phyloP scores from a whole-genome alignment of 2,329 filamentous ascomycete genomes.

The Mollisia scopiformis region DNA sequence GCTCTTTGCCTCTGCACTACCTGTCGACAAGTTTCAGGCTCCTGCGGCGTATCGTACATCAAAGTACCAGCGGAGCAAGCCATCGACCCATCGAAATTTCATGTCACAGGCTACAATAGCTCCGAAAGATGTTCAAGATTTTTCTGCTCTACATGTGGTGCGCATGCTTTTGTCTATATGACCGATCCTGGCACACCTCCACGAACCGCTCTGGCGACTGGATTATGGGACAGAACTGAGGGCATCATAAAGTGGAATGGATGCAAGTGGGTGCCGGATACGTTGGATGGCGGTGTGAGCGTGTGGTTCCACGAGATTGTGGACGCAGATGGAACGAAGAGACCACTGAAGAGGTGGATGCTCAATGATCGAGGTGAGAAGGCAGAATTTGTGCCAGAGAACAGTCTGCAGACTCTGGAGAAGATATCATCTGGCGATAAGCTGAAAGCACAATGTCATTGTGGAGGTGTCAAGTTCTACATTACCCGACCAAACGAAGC shows the following conservation, averaged over 20 bases:
- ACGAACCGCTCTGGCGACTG: slow-evolving; percentile 35
- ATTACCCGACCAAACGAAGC: slow-evolving; percentile 56
- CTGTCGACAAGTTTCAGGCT: slow-evolving; percentile 52
- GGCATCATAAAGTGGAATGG: slow-evolving; percentile 31
- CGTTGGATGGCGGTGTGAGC: slow-evolving; percentile 53
- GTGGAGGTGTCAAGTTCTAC: slow-evolving; percentile 56
- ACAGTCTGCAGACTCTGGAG: slow-evolving; percentile 3
- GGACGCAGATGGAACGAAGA: slow-evolving; percentile 15
- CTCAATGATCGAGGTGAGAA: slow-evolving; percentile 5
- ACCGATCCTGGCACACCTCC: slow-evolving; percentile 25
- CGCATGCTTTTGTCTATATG: slow-evolving; percentile 42
- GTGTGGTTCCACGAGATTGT: slow-evolving; percentile 41
- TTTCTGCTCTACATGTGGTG: slow-evolving; percentile 54
- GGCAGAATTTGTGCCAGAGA: slow-evolving; percentile 18
- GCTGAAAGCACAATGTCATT: slow-evolving; percentile 55
- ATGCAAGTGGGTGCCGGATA: slow-evolving; percentile 43
- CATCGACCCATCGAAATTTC: slow-evolving; percentile 34
- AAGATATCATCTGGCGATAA: slow-evolving; percentile 2
- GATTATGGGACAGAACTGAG: slow-evolving; percentile 36
- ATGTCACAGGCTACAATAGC: slow-evolving; percentile 46
- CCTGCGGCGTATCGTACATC: slow-evolving; percentile 48
- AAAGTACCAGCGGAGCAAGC: slow-evolving; percentile 38
- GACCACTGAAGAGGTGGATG: slow-evolving; percentile 19
- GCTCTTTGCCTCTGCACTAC: slow-evolving; percentile 54
- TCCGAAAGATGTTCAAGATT: slow-evolving; percentile 46